Base-by-base conservation (phyloP, 2,329 filamentous ascomycete genomes). In the Sporothrix variecibatus region DNA sequence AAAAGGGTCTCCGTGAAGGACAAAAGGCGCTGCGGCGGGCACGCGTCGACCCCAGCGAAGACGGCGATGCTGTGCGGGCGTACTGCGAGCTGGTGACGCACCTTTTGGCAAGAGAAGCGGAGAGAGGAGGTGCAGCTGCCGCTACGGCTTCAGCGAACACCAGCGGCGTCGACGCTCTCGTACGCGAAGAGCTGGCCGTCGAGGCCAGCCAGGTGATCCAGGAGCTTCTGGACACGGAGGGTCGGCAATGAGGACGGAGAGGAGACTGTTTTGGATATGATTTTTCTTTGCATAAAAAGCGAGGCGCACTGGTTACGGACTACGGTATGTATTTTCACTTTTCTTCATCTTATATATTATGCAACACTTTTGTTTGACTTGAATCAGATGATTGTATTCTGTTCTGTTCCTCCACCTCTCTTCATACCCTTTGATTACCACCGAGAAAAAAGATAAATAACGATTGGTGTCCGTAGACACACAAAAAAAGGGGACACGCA, bases 41-140 rank as follows among this genome's bases (percentile, higher is more conserved):
- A 46, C 84, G 87, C 74, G 82, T 83, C 43, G 83, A 85, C 40
- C 83, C 85, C 1, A 84, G 86, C n/a, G 85, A 87, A 76, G 86
- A 87, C 74, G 88, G 88, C 40, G 88, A 91, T 77, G 89, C 84
- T 4, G 83, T 92, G 40, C 83, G 87, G 71, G 90, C 91, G 80
- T 92, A 90, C 78, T 87, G 86, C 65, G 87, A 88, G 75, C 81
- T 91, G 28, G 84, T 91, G 23, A 78, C 86, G 67, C 83, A 86
- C 73, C 80, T 90, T 46, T 82, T 90, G 28, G 81, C 81, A 72
- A 79, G 79, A 72, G 58, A 81, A 82, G 80, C 81, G 72, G 51
- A 80, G 81, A 12, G 60, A 53, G 3, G 78, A 78, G 17, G 43
- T 43, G 40, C 40, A 43, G 40, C 9, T 43, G 40, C 40, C 2